Percentiles rank a stretch among this genome's conserved stretches.
phyloP scores from a whole-genome alignment of 2,329 filamentous ascomycete species.

The Coniochaeta sp. region DNA sequence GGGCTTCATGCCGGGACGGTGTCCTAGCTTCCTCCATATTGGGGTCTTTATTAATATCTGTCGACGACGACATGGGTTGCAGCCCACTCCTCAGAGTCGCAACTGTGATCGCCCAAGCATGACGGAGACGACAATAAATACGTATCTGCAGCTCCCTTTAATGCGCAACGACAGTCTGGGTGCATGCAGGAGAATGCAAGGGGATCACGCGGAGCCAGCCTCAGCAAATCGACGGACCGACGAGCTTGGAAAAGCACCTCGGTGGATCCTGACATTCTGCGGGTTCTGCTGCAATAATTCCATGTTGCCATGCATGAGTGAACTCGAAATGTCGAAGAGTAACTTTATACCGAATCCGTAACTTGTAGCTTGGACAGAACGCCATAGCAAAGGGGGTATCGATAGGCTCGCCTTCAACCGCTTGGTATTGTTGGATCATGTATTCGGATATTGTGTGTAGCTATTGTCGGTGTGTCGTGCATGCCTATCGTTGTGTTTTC shows the following conservation, averaged over 20 bases:
- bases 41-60: not conserved
- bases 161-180: not conserved
- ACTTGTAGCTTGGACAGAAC: too few relatives aligned
- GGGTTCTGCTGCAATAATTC: not conserved
- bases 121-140: not conserved
- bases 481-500: too few relatives aligned
- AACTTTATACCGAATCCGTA: not conserved
- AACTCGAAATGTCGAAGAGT: not conserved
- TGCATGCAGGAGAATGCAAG: constrained; percentile 2
- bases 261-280: not conserved
- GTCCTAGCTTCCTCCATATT: not conserved
- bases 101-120: not conserved
- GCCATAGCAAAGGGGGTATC: too few relatives aligned
- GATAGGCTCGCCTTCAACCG: too few relatives aligned
- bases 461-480: too few relatives aligned
- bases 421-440: too few relatives aligned
- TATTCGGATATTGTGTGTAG: too few relatives aligned
- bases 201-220: not conserved
- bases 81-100: not conserved
- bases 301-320: not conserved
- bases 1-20: not conserved
- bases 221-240: not conserved
- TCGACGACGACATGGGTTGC: not conserved
- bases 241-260: not conserved
- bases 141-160: not conserved